phyloP scores from a whole-genome alignment of 2,329 filamentous ascomycete species.

The Colletotrichum higginsianum region DNA sequence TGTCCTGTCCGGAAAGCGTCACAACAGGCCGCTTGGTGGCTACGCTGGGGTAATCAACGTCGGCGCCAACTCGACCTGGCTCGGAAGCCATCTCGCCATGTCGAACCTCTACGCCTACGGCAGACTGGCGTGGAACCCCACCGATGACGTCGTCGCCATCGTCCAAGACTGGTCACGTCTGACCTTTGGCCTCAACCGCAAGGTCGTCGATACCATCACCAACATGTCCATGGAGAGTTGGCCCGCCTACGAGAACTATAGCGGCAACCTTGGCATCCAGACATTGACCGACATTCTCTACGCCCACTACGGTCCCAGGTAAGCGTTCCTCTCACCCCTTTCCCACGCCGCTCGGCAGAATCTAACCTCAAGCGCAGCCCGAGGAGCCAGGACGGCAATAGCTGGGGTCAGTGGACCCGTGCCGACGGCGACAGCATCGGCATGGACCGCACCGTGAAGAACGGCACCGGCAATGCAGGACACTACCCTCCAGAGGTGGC shows the following conservation, averaged over 20 bases:
- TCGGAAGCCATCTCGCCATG: slow-evolving; percentile 79
- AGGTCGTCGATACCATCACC: slow-evolving; percentile 72
- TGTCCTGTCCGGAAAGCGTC: slow-evolving; percentile 73
- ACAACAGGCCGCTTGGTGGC: slow-evolving; percentile 70
- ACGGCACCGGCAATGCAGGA: slow-evolving; percentile 76
- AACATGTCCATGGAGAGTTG: slow-evolving; percentile 78
- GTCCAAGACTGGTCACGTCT: slow-evolving; percentile 78
- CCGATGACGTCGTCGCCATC: slow-evolving; percentile 61
- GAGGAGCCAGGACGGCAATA: slow-evolving; percentile 75
- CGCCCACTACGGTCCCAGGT: slow-evolving; percentile 73
- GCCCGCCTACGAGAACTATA: slow-evolving; percentile 80
- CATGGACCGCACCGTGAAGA: slow-evolving; percentile 79
- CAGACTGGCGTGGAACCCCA: slow-evolving; percentile 75
- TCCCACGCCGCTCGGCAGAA: too few species aligned
- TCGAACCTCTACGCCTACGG: slow-evolving; percentile 81
- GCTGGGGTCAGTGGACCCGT: slow-evolving; percentile 81
- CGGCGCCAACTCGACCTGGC: slow-evolving; percentile 76
- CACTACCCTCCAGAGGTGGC: slow-evolving; percentile 77
- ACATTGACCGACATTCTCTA: slow-evolving; percentile 78
- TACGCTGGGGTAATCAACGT: slow-evolving; percentile 79
- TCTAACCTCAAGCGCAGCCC: slow-evolving; percentile 60
- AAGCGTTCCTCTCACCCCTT: background rate
- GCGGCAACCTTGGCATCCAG: slow-evolving; percentile 78
- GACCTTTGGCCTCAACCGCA: slow-evolving; percentile 71
- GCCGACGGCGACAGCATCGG: slow-evolving; percentile 73